Evolutionary conservation across 23 red algal genomes (phyloP).

Genomic region (Gracilariopsis chorda): DNA sequence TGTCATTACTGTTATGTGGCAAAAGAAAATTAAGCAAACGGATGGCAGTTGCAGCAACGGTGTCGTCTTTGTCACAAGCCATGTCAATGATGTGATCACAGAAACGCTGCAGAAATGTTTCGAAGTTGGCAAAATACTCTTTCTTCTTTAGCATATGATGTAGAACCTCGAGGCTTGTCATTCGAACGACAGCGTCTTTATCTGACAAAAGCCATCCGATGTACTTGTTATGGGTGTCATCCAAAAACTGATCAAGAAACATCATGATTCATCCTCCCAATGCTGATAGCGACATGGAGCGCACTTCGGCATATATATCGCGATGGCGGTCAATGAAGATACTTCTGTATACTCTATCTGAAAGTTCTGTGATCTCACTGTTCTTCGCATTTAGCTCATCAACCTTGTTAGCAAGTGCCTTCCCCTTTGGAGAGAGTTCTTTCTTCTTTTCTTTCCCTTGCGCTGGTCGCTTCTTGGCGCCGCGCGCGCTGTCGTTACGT

Average conservation of each 20-base stretch:
- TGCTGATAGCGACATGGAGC: slow-evolving; percentile 43
- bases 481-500: neutral
- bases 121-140: slow-evolving; percentile 44
- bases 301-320: slow-evolving; percentile 71
- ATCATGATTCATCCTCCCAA: slow-evolving; percentile 73
- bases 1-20: neutral
- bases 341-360: slow-evolving; percentile 60
- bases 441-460: neutral
- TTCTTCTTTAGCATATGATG: slow-evolving; percentile 30
- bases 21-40: slow-evolving; percentile 52
- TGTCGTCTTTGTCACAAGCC: slow-evolving; percentile 77
- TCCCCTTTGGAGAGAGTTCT: slow-evolving; percentile 29
- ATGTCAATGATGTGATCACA: slow-evolving; percentile 74
- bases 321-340: slow-evolving; percentile 79
- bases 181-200: slow-evolving; percentile 72
- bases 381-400: slow-evolving; percentile 43
- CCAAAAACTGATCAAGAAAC: slow-evolving; percentile 77
- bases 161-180: slow-evolving; percentile 53
- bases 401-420: slow-evolving; percentile 46
- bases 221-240: slow-evolving; percentile 86
- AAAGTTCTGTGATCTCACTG: slow-evolving; percentile 52
- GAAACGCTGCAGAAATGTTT: slow-evolving; percentile 80
- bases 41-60: slow-evolving; percentile 67
- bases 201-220: slow-evolving; percentile 91
- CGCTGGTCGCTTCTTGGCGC: neutral